Base-by-base conservation (phyloP, 805 yeast species). In the Spathaspora girioi region DNA sequence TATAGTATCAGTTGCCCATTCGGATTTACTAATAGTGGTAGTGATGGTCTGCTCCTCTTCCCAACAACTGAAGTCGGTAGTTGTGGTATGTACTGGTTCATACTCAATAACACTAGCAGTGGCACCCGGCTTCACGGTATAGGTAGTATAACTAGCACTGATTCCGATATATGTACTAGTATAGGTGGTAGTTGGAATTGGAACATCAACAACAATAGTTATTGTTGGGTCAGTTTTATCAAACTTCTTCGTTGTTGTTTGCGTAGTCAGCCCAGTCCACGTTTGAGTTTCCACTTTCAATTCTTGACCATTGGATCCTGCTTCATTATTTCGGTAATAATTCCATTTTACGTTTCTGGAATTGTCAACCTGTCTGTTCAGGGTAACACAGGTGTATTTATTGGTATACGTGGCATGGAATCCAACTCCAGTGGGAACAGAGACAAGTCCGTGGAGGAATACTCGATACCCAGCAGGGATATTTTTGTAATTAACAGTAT, bases 391-490 rank as follows among this genome's bases (percentile, higher is more conserved):
- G 14, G 46, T 29, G 15, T n/a, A n/a, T 17, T 26, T 19, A 42
- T 42, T 18, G 12, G 15, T 27, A 26, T 41, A 18, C 20, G 46
- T 17, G 2, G 20, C 48, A 8, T 23, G 18, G 14, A 35, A 20
- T 5, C 10, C 7, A 3, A 43, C 26, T 15, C 50, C 56, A 5
- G 27, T 45, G 18, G 5, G 42, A 11, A 9, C 46, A 26, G 12
- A 20, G 8, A 32, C 43, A 11, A 50, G 43, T 15, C 43, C 54
- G 42, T 59, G 60, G 35, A 64, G 53, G 49, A 56, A 64, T 6
- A 65, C 63, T n/a, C 67, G 51, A 50, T 55, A 62, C 1, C 71
- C 71, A 2, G 68, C 66, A 4, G 70, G 69, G 20, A 67, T 42
- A 48, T 59, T 61, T 3, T 32, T 20, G 50, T 59, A 66, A 19